Conservation (phyloP, 805 yeast species). For the Wickerhamomyces bovis region DNA sequence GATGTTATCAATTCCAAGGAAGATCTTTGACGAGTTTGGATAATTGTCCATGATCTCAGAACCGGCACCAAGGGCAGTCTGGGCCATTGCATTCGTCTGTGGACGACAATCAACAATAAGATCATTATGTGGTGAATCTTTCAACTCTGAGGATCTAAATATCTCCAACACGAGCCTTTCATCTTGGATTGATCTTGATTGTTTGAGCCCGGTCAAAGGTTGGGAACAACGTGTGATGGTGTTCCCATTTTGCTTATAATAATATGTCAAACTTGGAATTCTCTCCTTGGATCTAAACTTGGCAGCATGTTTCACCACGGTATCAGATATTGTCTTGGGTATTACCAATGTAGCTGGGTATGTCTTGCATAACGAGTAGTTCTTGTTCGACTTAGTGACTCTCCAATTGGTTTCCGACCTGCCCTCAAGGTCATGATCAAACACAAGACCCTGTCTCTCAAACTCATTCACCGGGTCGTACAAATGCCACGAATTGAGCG, state of each 20-base stretch:
- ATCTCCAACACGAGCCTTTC: constrained; percentile 75
- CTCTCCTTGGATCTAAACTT: constrained; percentile 81
- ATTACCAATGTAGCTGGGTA: constrained; percentile 68
- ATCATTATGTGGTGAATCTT: constrained; percentile 41
- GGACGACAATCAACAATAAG: constrained; percentile 91
- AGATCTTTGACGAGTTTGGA: constrained; percentile 61
- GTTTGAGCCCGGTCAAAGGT: constrained; percentile 87
- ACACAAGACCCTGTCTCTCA: constrained; percentile 56
- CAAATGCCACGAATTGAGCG: constrained; percentile 65
- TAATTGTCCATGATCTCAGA: constrained; percentile 90
- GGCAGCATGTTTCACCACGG: constrained; percentile 74
- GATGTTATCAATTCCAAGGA: constrained; percentile 88
- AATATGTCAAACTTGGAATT: constrained; percentile 77
- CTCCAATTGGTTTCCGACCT: constrained; percentile 51
- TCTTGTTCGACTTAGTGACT: constrained; percentile 52
- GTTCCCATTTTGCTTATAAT: constrained; percentile 61
- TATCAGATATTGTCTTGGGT: constrained; percentile 76
- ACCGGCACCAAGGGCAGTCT: constrained; percentile 97
- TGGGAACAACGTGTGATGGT: constrained; percentile 87
- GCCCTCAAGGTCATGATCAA: constrained; percentile 22
- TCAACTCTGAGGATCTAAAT: constrained; percentile 47
- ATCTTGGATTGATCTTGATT: constrained; percentile 84
- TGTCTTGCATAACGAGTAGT: constrained; percentile 63
- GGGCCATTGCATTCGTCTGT: constrained; percentile 91
- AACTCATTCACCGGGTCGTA: constrained; percentile 63